These are phyloP conservation scores for Erysimum cheiri DNA, from an alignment of 441 rosid species.

Conservation along the genomic window DNA sequence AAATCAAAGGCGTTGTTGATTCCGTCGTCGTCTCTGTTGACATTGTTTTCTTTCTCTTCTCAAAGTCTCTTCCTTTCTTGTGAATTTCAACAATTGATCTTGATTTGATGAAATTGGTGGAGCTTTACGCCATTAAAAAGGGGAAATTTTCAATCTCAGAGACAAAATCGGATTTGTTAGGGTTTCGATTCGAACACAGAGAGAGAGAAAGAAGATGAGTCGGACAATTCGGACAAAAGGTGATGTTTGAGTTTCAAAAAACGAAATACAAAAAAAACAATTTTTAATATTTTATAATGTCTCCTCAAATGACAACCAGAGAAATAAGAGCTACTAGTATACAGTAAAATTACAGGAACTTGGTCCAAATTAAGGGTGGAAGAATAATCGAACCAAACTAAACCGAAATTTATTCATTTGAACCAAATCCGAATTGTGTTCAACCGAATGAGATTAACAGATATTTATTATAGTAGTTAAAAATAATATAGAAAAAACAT, in stretches of 20 bases:
- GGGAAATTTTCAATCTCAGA: slow-evolving; percentile 25
- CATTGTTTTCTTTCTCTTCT: slow-evolving; percentile 24
- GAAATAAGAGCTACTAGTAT: too few species aligned
- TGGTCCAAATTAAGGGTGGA: too few species aligned
- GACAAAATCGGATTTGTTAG: slow-evolving; percentile 37
- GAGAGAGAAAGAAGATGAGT: slow-evolving; percentile 7
- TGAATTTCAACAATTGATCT: neutral
- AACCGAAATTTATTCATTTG: too few species aligned
- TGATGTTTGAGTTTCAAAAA: slow-evolving; percentile 12
- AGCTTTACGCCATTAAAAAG: slow-evolving; percentile 35
- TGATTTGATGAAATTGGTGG: slow-evolving; percentile 18
- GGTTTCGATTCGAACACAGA: slow-evolving; percentile 36
- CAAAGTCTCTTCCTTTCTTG: slow-evolving; percentile 12
- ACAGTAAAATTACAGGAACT: neutral
- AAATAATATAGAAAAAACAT: too few species aligned
- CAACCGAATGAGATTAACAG: too few species aligned
- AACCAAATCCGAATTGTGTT: too few species aligned
- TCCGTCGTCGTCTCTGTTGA: slow-evolving; percentile 44
- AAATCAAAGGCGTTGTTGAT: slow-evolving; percentile 27
- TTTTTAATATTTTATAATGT: too few species aligned
- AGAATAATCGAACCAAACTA: too few species aligned
- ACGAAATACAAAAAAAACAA: neutral
- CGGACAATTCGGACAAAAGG: slow-evolving; percentile 31
- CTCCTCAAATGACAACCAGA: too few species aligned
- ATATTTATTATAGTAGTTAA: too few species aligned